These are phyloP conservation scores for Diutina sp. DNA, from an alignment of 1,139 yeast genomes.

Conservation along the genomic window DNA sequence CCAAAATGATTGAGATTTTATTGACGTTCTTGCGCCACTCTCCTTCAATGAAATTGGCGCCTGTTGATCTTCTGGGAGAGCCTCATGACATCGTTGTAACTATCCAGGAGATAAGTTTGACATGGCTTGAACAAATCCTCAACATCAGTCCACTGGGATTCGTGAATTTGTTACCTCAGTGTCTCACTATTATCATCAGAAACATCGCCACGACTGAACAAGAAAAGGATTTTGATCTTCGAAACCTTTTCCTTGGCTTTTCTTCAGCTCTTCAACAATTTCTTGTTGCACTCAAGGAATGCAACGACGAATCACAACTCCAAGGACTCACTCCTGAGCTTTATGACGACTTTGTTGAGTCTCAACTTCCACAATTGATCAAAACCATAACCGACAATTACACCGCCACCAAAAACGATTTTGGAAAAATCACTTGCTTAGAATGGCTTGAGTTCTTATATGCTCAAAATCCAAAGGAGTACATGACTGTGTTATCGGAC, in stretches of 20 bases:
- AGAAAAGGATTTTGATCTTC: slow-evolving; percentile 25
- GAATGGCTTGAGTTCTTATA: slow-evolving; percentile 89
- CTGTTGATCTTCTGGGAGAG: slow-evolving; percentile 19
- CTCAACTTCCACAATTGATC: slow-evolving; percentile 22
- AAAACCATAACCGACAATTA: slow-evolving; percentile 25
- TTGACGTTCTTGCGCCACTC: slow-evolving; percentile 43
- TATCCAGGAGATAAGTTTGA: slow-evolving; percentile 66
- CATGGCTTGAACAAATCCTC: slow-evolving; percentile 72
- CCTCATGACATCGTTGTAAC: slow-evolving; percentile 47
- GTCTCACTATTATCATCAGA: slow-evolving; percentile 24
- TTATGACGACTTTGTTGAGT: slow-evolving; percentile 28
- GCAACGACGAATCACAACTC: slow-evolving; percentile 5
- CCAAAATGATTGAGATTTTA: slow-evolving; percentile 68
- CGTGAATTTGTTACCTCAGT: slow-evolving; percentile 41
- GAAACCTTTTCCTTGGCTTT: slow-evolving; percentile 25
- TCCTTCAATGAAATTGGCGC: slow-evolving; percentile 8
- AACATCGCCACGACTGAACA: slow-evolving; percentile 25
- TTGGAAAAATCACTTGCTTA: slow-evolving; percentile 71
- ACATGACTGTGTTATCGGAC: slow-evolving; percentile 28
- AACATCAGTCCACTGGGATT: slow-evolving; percentile 70
- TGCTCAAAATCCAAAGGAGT: slow-evolving; percentile 52
- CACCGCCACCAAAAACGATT: slow-evolving; percentile 40
- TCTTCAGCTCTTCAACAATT: slow-evolving; percentile 23
- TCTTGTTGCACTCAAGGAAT: slow-evolving; percentile 18
- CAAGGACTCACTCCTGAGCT: slow-evolving; percentile 27